Base-by-base conservation (phyloP, 225 moss, liverwort and hornwort genomes). In the Thuidium tamariscinum region DNA sequence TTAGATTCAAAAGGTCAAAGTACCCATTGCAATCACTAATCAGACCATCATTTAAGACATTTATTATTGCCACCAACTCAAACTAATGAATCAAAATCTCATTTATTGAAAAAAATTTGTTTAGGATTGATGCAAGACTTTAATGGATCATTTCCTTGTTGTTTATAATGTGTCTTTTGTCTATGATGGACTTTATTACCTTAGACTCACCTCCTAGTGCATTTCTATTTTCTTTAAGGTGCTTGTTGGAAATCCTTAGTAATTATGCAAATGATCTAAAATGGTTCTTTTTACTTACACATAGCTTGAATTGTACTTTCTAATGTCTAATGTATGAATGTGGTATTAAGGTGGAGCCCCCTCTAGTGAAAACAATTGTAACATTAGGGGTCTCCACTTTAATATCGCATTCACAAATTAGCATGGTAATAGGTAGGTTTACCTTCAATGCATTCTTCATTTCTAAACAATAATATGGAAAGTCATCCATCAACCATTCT, bases 121-220 rank as follows among this genome's bases (percentile, higher is more conserved):
- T 9, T 6, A 6, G 44, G 44, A 9, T 9, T 44, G 9, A 44
- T 69, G 15, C 41, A 41, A 41, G 41, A 41, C 26, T 41, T 15
- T 69, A 41, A 39, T 41, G 4, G 5, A 2, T 25, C 25, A 25
- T 25, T 68, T 1, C 1, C 4, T 25, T 23, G 14, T 14, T 25
- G 5, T 4, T 8, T 25, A 1, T 41, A 2, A 41, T 25, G 8
- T 2, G 1, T 41, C 13, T 25, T 67, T 69, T 69, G 23, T 2
- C 0, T 25, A 4, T 7, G 1, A 68, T 39, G 39, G 39, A 0
- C 1, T 39, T 0, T 8, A 4, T 41, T 41, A 69, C 5, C 1
- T 41, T 15, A 14, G 4, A 41, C 1, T 26, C 14, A 25, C 13
- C 0, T 13, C 14, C 0, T 68, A 13, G 23, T 0, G 0, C 26